These are phyloP conservation scores for Nitzschia palea DNA, from an alignment of 108 stramenopile species.

Conservation along the genomic window DNA sequence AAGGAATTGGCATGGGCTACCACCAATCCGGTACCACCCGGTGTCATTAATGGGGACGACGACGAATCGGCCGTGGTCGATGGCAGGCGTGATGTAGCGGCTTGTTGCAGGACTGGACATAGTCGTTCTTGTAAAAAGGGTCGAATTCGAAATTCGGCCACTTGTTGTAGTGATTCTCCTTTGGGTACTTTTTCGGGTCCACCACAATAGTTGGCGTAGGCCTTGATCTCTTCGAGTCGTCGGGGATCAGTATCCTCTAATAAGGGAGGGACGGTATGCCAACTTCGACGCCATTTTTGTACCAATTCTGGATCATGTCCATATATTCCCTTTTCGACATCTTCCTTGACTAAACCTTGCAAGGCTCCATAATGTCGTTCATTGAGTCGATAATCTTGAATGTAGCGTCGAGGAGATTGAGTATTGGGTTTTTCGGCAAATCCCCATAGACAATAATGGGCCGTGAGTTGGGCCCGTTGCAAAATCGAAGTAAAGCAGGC, in stretches of 20 bases:
- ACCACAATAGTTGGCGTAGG: constrained; percentile 41
- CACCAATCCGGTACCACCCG: constrained; percentile 49
- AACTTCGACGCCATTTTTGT: constrained; percentile 47
- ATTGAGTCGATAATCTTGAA: constrained; percentile 54
- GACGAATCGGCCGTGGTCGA: constrained; percentile 1
- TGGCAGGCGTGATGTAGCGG: constrained; percentile 7
- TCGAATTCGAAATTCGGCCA: constrained; percentile 45
- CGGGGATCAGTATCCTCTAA: constrained; percentile 42
- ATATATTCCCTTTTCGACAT: constrained; percentile 49
- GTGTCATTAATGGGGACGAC: not conserved
- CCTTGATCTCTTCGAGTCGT: constrained; percentile 37
- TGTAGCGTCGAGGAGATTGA: constrained; percentile 19
- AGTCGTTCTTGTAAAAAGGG: constrained; percentile 51
- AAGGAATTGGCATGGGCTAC: constrained; percentile 67
- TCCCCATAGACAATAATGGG: constrained; percentile 58
- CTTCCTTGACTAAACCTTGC: constrained; percentile 47
- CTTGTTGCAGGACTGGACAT: constrained; percentile 39
- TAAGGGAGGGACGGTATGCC: constrained; percentile 57
- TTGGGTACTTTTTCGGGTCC: constrained; percentile 45
- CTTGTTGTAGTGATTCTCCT: constrained; percentile 55
- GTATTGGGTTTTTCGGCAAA: constrained; percentile 29
- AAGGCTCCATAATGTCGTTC: constrained; percentile 57
- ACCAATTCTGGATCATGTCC: constrained; percentile 49
- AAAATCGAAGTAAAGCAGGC: constrained; percentile 55
- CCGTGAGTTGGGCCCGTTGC: constrained; percentile 51